phyloP scores from a whole-genome alignment of 2,329 filamentous ascomycete species.

The Orbilia javanica region DNA sequence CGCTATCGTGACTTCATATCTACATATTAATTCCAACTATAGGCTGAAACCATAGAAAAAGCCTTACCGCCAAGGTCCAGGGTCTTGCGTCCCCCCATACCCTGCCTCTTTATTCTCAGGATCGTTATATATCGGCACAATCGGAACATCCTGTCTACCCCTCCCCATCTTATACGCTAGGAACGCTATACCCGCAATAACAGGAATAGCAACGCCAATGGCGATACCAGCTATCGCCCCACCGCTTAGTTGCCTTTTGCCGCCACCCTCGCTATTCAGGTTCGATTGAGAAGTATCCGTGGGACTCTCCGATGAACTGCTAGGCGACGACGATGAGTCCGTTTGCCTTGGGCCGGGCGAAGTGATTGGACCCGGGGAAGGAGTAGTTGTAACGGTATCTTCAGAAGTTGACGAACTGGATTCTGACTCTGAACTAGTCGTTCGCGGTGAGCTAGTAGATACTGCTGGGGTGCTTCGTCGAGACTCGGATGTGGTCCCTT shows the following conservation, averaged over 20 bases:
- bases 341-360: constrained; percentile 23
- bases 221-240: constrained; percentile 52
- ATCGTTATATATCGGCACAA: constrained; percentile 49
- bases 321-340: background rate
- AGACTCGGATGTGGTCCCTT: background rate
- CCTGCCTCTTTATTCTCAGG: constrained; percentile 22
- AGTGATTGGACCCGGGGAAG: constrained; percentile 42
- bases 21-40: too few species aligned
- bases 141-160: constrained; percentile 30
- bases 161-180: constrained; percentile 40
- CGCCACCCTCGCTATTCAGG: background rate
- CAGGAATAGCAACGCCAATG: constrained; percentile 40
- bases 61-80: background rate
- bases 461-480: background rate
- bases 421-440: constrained; percentile 9
- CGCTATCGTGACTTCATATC: background rate
- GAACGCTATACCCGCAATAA: constrained; percentile 35
- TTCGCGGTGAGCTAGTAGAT: background rate
- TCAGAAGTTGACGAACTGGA: background rate
- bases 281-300: constrained; percentile 7
- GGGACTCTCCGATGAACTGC: background rate
- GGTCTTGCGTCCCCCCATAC: constrained; percentile 1
- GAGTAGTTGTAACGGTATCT: background rate
- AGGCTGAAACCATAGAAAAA: background rate
- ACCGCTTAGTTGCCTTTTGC: constrained; percentile 3